Base-by-base conservation (phyloP, 352 stramenopile species). In the Globisporangium canariense region DNA sequence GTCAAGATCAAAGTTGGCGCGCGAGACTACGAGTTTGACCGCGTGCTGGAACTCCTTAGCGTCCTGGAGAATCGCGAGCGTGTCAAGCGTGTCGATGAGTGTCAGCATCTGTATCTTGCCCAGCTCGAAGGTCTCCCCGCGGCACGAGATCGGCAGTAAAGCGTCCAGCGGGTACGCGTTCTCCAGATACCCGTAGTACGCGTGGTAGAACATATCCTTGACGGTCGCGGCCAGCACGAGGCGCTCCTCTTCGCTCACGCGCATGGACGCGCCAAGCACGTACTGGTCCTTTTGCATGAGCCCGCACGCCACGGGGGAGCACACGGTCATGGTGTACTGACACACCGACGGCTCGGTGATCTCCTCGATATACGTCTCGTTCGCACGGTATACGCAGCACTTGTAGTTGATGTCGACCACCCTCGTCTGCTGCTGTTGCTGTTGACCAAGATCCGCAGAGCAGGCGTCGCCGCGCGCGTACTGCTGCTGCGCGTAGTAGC, bases 1-100 rank as follows among this genome's bases (percentile, higher is more conserved):
- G 67, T 98, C 86, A 20, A 94, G 60, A 50, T 97, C 72, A 64
- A 98, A 98, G 41, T 79, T 60, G 0, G 81, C 71, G 41, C 77
- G 76, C 46, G 69, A 53, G 28, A 90, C 52, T 13, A 95, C 83
- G 49, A 94, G 75, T 30, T 41, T 46, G 32, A 97, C 79, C 1
- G 86, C 85, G 67, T 75, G 75, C 38, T 76, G 74, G 65, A 97
- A 97, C 61, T 91, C 80, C 8, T 63, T 62, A 8, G 78, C 78
- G 55, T 96, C 81, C 45, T 93, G 74, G 30, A 97, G 67, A n/a
- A 97, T 67, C 49, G 86, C 87, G 22, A 97, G 78, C 34, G 89
- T 97, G 67, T 98, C 92, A 10, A 97, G 70, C 20, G 86, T 94
- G 69, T 98, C 92, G 65, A 97, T 93, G 18, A 98, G 76, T 51